These are phyloP conservation scores for Plasmodium falciparum DNA, from an alignment of 169 alveolate species.

Conservation along the genomic window DNA sequence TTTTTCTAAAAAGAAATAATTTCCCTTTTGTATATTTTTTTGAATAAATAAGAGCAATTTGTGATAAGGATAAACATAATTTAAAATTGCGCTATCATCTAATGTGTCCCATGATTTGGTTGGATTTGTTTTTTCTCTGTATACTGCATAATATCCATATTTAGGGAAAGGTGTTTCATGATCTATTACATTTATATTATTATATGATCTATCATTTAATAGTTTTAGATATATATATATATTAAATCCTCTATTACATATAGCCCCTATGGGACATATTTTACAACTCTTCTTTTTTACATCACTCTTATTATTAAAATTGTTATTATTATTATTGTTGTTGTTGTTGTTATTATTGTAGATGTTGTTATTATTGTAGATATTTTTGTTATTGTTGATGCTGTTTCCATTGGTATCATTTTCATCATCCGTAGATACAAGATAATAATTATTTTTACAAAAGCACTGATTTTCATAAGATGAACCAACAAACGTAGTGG, in stretches of 20 bases:
- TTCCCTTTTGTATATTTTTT: slow-evolving; percentile 30
- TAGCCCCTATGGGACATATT: slow-evolving; percentile 68
- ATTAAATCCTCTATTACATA: slow-evolving; percentile 76
- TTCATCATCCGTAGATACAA: slow-evolving; percentile 29
- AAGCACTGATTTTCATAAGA: slow-evolving; percentile 82
- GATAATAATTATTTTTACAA: slow-evolving; percentile 81
- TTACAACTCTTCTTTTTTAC: slow-evolving; percentile 31
- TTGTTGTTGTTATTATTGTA: too few relatives aligned
- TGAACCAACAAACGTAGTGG: slow-evolving; percentile 84
- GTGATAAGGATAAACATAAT: slow-evolving; percentile 68
- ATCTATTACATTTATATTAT: slow-evolving; percentile 45
- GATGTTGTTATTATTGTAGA: not conserved
- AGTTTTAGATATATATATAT: slow-evolving; percentile 31
- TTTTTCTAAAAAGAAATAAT: slow-evolving; percentile 63
- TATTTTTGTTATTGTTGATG: not conserved
- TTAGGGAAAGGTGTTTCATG: slow-evolving; percentile 75
- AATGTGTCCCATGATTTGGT: slow-evolving; percentile 41
- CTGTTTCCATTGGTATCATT: not conserved
- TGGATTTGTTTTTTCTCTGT: slow-evolving; percentile 22
- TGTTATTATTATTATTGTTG: not conserved
- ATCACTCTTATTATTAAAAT: not conserved
- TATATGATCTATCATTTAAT: slow-evolving; percentile 49
- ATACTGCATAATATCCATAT: slow-evolving; percentile 73
- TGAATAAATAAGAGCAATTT: slow-evolving; percentile 70
- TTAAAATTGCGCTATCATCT: slow-evolving; percentile 31